Evolutionary conservation across 441 rosid genomes (phyloP), one percentile per base, ranked within the genome.

Genomic region (Lepidium campestre): DNA sequence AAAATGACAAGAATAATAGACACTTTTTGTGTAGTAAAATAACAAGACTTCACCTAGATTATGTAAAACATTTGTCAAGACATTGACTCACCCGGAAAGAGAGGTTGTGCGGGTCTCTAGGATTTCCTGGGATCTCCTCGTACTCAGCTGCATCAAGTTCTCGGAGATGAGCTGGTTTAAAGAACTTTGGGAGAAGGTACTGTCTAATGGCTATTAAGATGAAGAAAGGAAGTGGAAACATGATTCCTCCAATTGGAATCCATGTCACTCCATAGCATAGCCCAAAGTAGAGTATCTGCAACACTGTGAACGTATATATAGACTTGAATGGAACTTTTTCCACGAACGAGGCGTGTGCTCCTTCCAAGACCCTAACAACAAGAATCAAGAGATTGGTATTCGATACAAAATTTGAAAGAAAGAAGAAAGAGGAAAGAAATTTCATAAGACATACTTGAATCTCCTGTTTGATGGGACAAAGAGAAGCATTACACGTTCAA

Each of bases 131-230:
- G 29, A 83, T 73, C 71, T 89, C 95, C 67, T 86, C 98, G 4
- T 92, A 92, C 62, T 77, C 95, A 0, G 83, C 86, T 4, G 95
- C 95, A 54, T 92, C 93, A 5, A 89, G 79, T 66, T 87, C 93
- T 40, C 66, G 86, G 52, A 92, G 89, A 68, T 92, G 74, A 11
- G 59, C 37, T 2, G 74, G 80, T 14, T 72, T 44, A 64, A 89
- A 85, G 7, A 86, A n/a, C 82, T 82, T 85, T 3, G 93, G 96
- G 1, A 86, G 88, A 7, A 86, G 41, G 66, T 76, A 80, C 73
- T 85, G 85, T 65, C 98, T 81, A 40, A 89, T 71, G 56, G 69
- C 57, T 64, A 87, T 70, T 7, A 92, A 81, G 34, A 87, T 68
- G 74, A 89, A 86, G 78, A 92, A 86, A 0, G 88, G 88, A 53